phyloP scores from a whole-genome alignment of 1,139 yeast genomes.

The Groenewaldozyma auringiensis region DNA sequence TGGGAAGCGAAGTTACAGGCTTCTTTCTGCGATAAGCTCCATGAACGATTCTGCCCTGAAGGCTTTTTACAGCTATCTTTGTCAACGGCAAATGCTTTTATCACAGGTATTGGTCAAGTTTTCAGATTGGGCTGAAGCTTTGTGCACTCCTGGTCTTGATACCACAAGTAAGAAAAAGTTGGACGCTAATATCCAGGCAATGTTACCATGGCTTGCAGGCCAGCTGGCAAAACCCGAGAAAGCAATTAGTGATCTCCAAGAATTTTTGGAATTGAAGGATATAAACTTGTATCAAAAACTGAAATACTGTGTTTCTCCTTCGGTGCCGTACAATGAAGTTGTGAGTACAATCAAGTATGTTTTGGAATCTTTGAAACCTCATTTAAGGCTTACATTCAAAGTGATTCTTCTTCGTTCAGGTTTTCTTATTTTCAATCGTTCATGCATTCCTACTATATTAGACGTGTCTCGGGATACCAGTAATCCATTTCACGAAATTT shows the following conservation, averaged over 20 bases:
- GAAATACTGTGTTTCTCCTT: conserved; percentile 37
- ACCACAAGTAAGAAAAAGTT: conserved; percentile 20
- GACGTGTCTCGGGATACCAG: conserved; percentile 37
- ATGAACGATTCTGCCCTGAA: conserved; percentile 53
- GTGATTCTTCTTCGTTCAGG: conserved; percentile 56
- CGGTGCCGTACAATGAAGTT: conserved; percentile 54
- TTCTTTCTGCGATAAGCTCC: conserved; percentile 42
- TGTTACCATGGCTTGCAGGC: conserved; percentile 56
- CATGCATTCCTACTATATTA: conserved; percentile 52
- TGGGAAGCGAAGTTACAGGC: conserved; percentile 44
- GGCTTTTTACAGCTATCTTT: conserved; percentile 56
- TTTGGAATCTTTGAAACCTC: conserved; percentile 33
- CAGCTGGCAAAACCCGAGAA: conserved; percentile 32
- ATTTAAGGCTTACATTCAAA: conserved; percentile 31
- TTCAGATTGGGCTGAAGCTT: conserved; percentile 1
- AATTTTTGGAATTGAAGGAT: conserved; percentile 14
- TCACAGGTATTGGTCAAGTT: conserved; percentile 36
- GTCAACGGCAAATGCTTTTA: conserved; percentile 48
- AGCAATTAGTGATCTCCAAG: conserved; percentile 13
- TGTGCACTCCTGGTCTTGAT: not conserved
- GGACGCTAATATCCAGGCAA: conserved; percentile 42
- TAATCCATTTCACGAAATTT: conserved; percentile 31
- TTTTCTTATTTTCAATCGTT: conserved; percentile 54
- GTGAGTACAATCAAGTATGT: conserved; percentile 57
- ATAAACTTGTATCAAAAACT: conserved; percentile 14